Evolutionary conservation across 1,284 basidiomycete genomes (phyloP).

Genomic region (Cryptococcus amylolentus): DNA sequence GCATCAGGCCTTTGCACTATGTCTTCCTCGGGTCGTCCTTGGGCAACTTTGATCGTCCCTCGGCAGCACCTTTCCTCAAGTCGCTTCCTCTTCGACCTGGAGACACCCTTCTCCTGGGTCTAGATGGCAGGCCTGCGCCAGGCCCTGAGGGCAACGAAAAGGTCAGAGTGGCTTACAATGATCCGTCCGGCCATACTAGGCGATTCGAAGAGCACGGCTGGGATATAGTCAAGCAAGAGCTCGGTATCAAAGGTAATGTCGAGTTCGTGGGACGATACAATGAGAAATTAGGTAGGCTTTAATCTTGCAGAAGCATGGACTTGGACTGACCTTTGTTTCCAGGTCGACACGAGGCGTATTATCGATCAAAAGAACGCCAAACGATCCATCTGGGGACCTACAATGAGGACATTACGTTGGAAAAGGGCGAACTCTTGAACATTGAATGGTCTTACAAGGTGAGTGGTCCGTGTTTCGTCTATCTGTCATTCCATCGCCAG

Average conservation of each 20-base stretch:
- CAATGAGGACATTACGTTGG: constrained; percentile 55
- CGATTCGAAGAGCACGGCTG: constrained; percentile 91
- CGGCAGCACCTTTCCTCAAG: constrained; percentile 70
- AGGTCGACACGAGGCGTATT: constrained; percentile 87
- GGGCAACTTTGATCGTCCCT: constrained; percentile 82
- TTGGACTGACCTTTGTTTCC: background rate
- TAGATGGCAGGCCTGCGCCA: constrained; percentile 61
- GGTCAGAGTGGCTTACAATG: constrained; percentile 69
- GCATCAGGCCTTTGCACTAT: constrained; percentile 63
- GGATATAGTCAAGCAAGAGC: constrained; percentile 51
- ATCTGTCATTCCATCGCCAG: background rate
- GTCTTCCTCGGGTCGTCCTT: constrained; percentile 92
- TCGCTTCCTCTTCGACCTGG: constrained; percentile 67
- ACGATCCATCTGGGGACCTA: constrained; percentile 55
- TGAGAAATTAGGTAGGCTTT: constrained; percentile 59
- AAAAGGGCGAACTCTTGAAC: constrained; percentile 71
- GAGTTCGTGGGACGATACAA: constrained; percentile 82
- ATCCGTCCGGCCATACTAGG: constrained; percentile 69
- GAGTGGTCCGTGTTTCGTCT: constrained; percentile 8
- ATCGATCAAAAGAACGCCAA: constrained; percentile 65
- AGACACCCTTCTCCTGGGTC: constrained; percentile 63
- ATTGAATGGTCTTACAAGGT: constrained; percentile 90
- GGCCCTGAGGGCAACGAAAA: constrained; percentile 39
- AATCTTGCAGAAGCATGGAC: background rate
- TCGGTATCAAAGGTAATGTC: constrained; percentile 41